phyloP scores from a whole-genome alignment of 257 asterid species.

The Nicotiana sylvestris region DNA sequence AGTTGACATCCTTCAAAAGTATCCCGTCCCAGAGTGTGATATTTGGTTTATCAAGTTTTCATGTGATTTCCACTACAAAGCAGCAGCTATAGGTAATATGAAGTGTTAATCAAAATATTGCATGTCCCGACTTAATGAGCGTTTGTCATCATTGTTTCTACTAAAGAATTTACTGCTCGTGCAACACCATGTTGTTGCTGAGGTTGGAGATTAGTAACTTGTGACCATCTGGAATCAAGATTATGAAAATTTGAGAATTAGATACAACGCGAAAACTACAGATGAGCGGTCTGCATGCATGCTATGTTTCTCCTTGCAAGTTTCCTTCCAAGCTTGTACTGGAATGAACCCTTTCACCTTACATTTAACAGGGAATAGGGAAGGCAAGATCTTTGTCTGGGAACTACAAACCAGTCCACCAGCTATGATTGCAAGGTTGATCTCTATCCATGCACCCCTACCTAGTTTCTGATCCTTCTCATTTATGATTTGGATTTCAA shows the following conservation, averaged over 20 bases:
- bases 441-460: constrained; percentile 18
- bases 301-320: neutral
- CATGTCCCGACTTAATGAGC: neutral
- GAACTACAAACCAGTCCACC: constrained; percentile 93
- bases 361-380: constrained; percentile 67
- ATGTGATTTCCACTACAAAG: constrained; percentile 74
- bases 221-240: neutral
- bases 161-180: neutral
- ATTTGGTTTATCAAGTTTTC: constrained; percentile 98
- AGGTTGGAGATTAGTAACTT: neutral
- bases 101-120: neutral
- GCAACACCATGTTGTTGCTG: neutral
- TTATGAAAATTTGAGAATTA: too few species aligned
- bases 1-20: constrained; percentile 87
- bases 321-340: neutral
- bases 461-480: neutral
- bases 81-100: constrained; percentile 75
- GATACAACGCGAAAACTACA: too few species aligned
- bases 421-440: constrained; percentile 66
- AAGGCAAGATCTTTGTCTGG: constrained; percentile 94
- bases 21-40: constrained; percentile 97
- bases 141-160: neutral
- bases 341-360: neutral
- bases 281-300: neutral
- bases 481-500: neutral